These are phyloP conservation scores for Hylodesmum podocarpum DNA, from an alignment of 306 rosid genomes.

Conservation along the genomic window DNA sequence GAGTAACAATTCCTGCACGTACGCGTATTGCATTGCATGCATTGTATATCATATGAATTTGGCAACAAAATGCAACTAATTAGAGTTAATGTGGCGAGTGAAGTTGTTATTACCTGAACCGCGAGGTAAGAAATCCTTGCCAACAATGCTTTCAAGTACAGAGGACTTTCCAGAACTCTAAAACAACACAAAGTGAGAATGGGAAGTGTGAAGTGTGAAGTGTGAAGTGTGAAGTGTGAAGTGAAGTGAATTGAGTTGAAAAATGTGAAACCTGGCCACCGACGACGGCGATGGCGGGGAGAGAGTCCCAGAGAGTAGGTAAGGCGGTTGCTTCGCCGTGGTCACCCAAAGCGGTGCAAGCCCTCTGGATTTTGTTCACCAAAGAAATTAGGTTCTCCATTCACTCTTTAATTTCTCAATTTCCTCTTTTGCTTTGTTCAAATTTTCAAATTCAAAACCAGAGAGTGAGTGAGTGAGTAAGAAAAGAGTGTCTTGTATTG, in stretches of 20 bases:
- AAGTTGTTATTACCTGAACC: constrained; percentile 70
- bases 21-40: constrained; percentile 8
- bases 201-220: no score
- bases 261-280: constrained; percentile 75
- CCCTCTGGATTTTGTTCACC: constrained; percentile 93
- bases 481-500: no score
- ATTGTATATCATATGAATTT: constrained; percentile 17
- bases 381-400: constrained; percentile 88
- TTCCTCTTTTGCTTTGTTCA: background rate
- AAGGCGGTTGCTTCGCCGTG: constrained; percentile 83
- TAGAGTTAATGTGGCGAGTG: background rate
- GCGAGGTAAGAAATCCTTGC: constrained; percentile 97
- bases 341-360: constrained; percentile 96
- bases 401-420: background rate
- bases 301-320: constrained; percentile 95
- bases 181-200: background rate
- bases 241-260: background rate
- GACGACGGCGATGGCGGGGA: constrained; percentile 95
- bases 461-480: background rate
- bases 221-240: no score
- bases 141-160: constrained; percentile 84
- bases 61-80: background rate
- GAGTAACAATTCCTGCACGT: constrained; percentile 84
- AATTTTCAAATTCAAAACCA: background rate
- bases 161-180: constrained; percentile 98